These are phyloP conservation scores for Arabidopsis arenosa DNA, from an alignment of 345 rosid genomes.

Conservation along the genomic window DNA sequence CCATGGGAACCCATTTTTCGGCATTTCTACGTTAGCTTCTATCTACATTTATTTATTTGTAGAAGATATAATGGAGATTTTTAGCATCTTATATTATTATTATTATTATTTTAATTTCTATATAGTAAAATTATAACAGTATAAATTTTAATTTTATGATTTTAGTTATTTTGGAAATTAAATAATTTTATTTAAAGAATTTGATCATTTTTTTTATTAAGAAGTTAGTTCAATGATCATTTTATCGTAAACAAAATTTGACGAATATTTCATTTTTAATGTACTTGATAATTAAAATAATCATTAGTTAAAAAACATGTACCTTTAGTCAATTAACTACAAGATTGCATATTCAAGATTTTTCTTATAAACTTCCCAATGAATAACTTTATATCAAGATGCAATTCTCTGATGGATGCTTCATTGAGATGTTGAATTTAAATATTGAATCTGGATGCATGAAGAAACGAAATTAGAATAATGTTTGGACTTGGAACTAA, in stretches of 20 bases:
- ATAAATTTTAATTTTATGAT: no score
- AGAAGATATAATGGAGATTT: neutral
- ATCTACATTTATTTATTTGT: neutral
- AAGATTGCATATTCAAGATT: neutral
- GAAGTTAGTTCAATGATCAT: neutral
- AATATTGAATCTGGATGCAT: neutral
- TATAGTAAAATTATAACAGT: no score
- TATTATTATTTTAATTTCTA: no score
- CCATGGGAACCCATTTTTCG: conserved; percentile 37
- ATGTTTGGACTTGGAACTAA: no score
- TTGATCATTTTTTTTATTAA: no score
- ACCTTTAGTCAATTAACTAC: neutral
- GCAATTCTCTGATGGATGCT: neutral
- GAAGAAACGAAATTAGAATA: neutral
- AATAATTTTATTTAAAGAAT: no score
- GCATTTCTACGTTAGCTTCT: conserved; percentile 24
- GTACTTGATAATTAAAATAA: neutral
- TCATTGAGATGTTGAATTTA: neutral
- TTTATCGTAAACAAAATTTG: neutral
- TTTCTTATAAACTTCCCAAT: neutral
- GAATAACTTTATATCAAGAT: neutral
- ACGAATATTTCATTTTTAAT: neutral
- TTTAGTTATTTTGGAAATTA: neutral
- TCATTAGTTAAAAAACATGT: neutral
- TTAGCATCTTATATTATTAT: neutral